Conservation (phyloP, 345 rosid species). For the Punica granatum region DNA sequence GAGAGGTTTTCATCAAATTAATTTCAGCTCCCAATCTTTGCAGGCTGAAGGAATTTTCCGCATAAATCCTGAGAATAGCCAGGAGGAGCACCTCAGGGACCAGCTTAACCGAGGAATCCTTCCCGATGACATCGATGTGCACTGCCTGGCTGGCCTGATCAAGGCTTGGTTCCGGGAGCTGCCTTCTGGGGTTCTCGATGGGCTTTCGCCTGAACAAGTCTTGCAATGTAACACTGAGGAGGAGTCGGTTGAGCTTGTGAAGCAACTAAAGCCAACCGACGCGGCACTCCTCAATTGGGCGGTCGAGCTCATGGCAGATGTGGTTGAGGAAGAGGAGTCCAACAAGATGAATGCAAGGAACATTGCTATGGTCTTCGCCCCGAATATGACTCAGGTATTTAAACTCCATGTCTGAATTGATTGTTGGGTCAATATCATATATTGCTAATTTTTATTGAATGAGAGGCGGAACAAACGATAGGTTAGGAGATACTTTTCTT, state of each 20-base stretch:
- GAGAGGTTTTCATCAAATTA: not conserved
- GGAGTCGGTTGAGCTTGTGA: constrained; percentile 58
- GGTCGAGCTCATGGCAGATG: constrained; percentile 90
- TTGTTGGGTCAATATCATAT: not conserved
- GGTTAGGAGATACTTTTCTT: too few species aligned
- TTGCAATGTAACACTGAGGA: constrained; percentile 80
- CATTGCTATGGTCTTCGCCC: constrained; percentile 93
- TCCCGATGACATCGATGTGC: constrained; percentile 80
- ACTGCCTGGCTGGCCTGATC: constrained; percentile 90
- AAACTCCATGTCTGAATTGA: not conserved
- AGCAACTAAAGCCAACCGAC: constrained; percentile 83
- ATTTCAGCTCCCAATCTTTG: not conserved
- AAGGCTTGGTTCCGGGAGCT: constrained; percentile 99
- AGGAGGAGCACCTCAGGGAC: constrained; percentile 87
- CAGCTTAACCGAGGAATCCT: constrained; percentile 87
- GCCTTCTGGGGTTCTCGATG: constrained; percentile 90
- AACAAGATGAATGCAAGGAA: constrained; percentile 96
- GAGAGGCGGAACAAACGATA: too few species aligned
- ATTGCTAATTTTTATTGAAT: too few species aligned
- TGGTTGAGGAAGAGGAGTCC: constrained; percentile 79
- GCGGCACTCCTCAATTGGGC: constrained; percentile 88
- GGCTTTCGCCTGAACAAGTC: constrained; percentile 91
- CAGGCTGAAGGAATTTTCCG: constrained; percentile 97
- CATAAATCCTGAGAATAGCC: constrained; percentile 91
- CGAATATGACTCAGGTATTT: constrained; percentile 90